phyloP scores from a whole-genome alignment of 257 asterid species.

The Solanum pennellii region DNA sequence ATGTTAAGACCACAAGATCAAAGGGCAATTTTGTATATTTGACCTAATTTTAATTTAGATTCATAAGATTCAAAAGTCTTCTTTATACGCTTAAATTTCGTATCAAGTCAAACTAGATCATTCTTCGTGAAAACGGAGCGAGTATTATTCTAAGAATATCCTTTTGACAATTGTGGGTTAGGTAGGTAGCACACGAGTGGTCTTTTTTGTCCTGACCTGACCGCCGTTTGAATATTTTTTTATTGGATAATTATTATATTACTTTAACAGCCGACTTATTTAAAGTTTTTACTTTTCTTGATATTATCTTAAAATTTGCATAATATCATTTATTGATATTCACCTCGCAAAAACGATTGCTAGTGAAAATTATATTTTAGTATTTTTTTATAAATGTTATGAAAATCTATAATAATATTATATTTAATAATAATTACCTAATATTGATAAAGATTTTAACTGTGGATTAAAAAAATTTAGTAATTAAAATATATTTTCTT shows the following conservation, averaged over 20 bases:
- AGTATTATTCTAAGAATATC: not conserved
- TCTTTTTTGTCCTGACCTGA: not conserved
- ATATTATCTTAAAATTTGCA: not conserved
- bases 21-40: too few relatives aligned
- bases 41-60: too few relatives aligned
- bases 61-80: fast-evolving
- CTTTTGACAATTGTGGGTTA: not conserved
- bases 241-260: not conserved
- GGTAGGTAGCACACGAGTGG: not conserved
- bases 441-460: too few relatives aligned
- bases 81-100: too few relatives aligned
- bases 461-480: too few relatives aligned
- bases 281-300: not conserved
- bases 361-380: fast-evolving
- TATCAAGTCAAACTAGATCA: fast-evolving
- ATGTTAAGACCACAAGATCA: too few relatives aligned
- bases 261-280: not conserved
- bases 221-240: not conserved
- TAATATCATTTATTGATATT: not conserved
- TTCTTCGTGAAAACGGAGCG: fast-evolving
- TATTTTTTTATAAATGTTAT: too few relatives aligned
- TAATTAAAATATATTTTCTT: too few relatives aligned
- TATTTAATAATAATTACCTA: too few relatives aligned
- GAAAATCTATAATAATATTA: too few relatives aligned
- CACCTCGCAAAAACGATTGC: too few relatives aligned